These are phyloP conservation scores for Hirsutella thompsonii DNA, from an alignment of 2,329 filamentous ascomycete genomes.

Conservation along the genomic window DNA sequence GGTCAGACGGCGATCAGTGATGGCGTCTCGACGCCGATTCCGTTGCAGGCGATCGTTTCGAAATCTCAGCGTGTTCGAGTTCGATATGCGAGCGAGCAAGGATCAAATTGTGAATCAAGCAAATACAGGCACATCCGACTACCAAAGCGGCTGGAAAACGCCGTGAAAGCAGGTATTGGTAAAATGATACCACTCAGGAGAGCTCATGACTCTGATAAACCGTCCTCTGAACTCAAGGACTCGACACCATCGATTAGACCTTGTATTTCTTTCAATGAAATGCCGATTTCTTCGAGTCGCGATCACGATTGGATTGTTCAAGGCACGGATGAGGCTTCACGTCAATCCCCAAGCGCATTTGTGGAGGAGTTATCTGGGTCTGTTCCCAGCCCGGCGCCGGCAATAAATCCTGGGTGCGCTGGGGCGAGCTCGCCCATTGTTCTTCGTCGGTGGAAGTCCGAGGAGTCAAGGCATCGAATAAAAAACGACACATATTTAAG, in stretches of 20 bases:
- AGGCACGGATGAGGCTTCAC: not conserved
- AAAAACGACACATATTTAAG: too few relatives aligned
- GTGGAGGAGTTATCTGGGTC: too few relatives aligned
- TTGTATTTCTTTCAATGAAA: too few relatives aligned
- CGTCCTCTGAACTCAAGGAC: too few relatives aligned
- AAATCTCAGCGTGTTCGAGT: not conserved
- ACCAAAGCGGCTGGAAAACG: conserved; percentile 16
- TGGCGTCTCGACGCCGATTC: not conserved
- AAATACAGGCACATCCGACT: conserved; percentile 11
- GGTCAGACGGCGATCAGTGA: conserved; percentile 5
- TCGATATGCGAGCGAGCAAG: conserved; percentile 1
- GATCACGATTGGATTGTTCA: too few relatives aligned
- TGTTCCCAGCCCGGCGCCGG: too few relatives aligned
- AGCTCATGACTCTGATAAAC: not conserved
- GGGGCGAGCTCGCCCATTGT: too few relatives aligned
- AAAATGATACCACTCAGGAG: conserved; percentile 4
- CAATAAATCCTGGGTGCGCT: too few relatives aligned
- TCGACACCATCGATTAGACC: too few relatives aligned
- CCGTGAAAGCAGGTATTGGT: conserved; percentile 8
- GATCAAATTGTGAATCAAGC: not conserved
- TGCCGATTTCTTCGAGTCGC: too few relatives aligned
- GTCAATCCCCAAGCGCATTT: not conserved
- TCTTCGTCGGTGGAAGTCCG: too few relatives aligned
- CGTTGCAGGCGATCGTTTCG: not conserved
- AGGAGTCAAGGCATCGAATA: too few relatives aligned